Evolutionary conservation across 495 filamentous ascomycete species (phyloP), one percentile per base, ranked within the genome.

Genomic region (Sphaerosporella brunnea): DNA sequence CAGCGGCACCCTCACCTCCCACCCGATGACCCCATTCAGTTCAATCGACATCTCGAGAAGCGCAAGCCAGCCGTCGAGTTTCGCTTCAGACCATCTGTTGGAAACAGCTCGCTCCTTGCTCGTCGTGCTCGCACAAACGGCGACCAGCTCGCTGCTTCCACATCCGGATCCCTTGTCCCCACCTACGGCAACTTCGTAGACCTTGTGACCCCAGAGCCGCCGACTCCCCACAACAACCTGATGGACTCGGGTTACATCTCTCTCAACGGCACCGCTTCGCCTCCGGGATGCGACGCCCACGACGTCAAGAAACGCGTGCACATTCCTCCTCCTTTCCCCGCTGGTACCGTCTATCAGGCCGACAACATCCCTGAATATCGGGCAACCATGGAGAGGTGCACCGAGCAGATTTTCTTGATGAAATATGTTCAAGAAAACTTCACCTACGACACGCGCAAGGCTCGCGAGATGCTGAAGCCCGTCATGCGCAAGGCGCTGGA

Each of bases 401-500:
- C 55, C 7, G 42, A 57, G 25, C 41, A 32, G 20, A 50, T 58
- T 46, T 58, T 58, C 47, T 53, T 46, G 15, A 53, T 50, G 36
- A 58, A 51, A 18, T 45, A 53, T 20, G 48, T 59, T 3, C 54
- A 54, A 25, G 54, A 51, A 40, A 48, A 54, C 34, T 59, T 59
- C 25, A 32, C 45, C 15, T 25, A 48, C 39, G 39, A 59, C 24
- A 36, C 56, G 7, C 19, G 25, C 16, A 47, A 50, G 21, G 56
- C 56, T 5, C 34, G 36, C 20, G 48, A 51, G 30, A 50, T 51
- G 30, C 44, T 59, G 4, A 45, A 48, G 43, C 56, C 56, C 13
- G 30, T 58, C 30, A 54, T 59, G 55, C 55, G 56, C 30, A 47
- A 41, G 8, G 49, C 57, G 8, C 55, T 59, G 16, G 54, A 58